Evolutionary conservation across 441 rosid species (phyloP), one percentile per base, ranked within the genome.

Genomic region (Erodium texanum): DNA sequence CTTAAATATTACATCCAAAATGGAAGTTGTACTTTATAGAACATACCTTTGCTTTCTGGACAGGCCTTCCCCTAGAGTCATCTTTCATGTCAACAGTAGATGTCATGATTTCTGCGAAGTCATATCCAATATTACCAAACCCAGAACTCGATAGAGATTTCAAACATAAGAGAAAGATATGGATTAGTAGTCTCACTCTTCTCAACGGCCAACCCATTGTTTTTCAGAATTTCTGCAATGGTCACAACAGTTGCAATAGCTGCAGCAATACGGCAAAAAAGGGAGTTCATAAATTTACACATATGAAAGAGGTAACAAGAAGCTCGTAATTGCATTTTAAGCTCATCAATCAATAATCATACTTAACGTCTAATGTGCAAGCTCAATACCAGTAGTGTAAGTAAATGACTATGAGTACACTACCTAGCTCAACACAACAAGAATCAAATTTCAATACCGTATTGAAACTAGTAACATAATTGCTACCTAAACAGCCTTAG

Each of bases 211-310:
- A 90, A 69, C 65, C 94, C 93, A 75, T 85, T 90, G 74, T 85
- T 87, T 80, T 87, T 88, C 78, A 90, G 75, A 75, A 89, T 86
- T 78, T 89, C 93, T 14, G 96, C 88, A 73, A 89, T 82, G 9
- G 89, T 87, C 29, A 89, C 89, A 71, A 87, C 89, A 0, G 93
- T 84, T 14, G 96, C 89, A 56, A 89, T 89, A 66, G 93, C 89
- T 82, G 83, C 10, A 48, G 63, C 29, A 32, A 48, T 61, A 72
- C 29, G 4, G 29, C 29, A 27, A 27, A 27, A 27, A 27, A 27
- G 4, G 24, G 7, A 41, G 48, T 41, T 38, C 18, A 9, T 19
- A n/a, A 64, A 27, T 7, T 41, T 41, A 41, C 12, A 41, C 48
- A 41, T 12, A 41, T 9, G 48, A 10, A 41, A 12, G 10, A 41